Evolutionary conservation across 2,329 filamentous ascomycete genomes (phyloP), one percentile per base, ranked within the genome.

Genomic region (Hawksworthiomyces lignivorus): DNA sequence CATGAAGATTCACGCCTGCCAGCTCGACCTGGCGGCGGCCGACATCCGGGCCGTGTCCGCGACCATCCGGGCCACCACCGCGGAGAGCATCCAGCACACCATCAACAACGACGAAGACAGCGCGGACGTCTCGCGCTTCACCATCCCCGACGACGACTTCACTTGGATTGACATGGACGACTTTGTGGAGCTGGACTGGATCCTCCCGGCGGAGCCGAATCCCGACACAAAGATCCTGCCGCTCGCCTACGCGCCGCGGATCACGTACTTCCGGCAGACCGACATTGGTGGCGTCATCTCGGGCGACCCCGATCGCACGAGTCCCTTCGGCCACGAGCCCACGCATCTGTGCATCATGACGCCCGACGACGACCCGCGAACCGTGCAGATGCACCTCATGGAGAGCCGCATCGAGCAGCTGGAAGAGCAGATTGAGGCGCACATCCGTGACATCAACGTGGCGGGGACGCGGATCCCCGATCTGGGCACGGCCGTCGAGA

Each of bases 111-210:
- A 78, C 20, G 65, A 67, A 4, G 72, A 74, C 8, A 74, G 75
- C 7, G 76, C 76, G 4, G 83, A 90, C 57, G 70, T 95, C 37
- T 94, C 89, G 1, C 82, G 84, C 40, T 98, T 98, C 58, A 90
- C 82, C 0, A 98, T 98, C 37, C 90, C 92, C 0, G 92, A 98
- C 59, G 86, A 94, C 41, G 92, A 98, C 56, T 81, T 88, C 52
- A 88, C 83, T 42, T 98, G 92, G 92, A 89, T 98, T 48, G 92
- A 98, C 56, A 97, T 98, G 88, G 92, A 98, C 57, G 92, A 98
- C 59, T 98, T 98, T 62, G 89, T 98, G 22, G 92, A 98, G 60
- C 68, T 98, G 18, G 94, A 96, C 58, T 97, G 90, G 90, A 89
- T 95, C 41, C 65, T 96, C 19, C 90, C 90, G 1, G 84, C 87